Base-by-base conservation (phyloP, 306 rosid genomes). In the Cucumis cinereus region DNA sequence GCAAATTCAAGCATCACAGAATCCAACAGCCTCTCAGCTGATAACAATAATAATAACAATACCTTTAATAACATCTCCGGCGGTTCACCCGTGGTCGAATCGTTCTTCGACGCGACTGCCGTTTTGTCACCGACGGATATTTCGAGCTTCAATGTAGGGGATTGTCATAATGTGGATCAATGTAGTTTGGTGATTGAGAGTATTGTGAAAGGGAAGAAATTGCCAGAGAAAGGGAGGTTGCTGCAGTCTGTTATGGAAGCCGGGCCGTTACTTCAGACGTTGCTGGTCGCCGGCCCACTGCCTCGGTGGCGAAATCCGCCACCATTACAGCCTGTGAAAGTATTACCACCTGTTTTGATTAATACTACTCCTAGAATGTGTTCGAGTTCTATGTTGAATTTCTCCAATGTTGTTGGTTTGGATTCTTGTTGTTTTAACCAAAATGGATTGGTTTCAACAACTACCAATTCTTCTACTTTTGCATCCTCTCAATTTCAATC, bases 271-370 rank as follows among this genome's bases (percentile, higher is more conserved):
- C 96, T 93, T 52, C 81, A 87, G 74, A 85, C 84, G 2, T 86
- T 91, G 16, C 78, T 86, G 0, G 72, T 87, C 1, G 88, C 93
- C 0, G 96, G 96, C 3, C 92, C 94, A 13, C 87, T 91, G 35
- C 98, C 97, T 8, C 77, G 77, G n/a, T 91, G 96, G 96, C 76
- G 83, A 9, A 89, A 89, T 73, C 96, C 97, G 3, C 94, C 98
- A 16, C 89, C 96, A 8, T 1, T 83, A 74, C 83, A 60, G 61
- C 33, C 78, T 4, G 81, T 93, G 50, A 76, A 80, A 10, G 63
- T 84, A 66, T 91, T 91, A 23, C 90, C 91, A 20, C 90, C 91
- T 0, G 77, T 87, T 70, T 14, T 77, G 1, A 55, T 88, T 54
- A 59, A 77, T 78, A 30, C 2, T 3, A 61, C 12, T 61, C 41